Percentiles rank a stretch among this genome's conserved stretches.
Evolutionary conservation across 202 grass and related monocot species (phyloP).

Genomic region (Eragrostis tef): DNA sequence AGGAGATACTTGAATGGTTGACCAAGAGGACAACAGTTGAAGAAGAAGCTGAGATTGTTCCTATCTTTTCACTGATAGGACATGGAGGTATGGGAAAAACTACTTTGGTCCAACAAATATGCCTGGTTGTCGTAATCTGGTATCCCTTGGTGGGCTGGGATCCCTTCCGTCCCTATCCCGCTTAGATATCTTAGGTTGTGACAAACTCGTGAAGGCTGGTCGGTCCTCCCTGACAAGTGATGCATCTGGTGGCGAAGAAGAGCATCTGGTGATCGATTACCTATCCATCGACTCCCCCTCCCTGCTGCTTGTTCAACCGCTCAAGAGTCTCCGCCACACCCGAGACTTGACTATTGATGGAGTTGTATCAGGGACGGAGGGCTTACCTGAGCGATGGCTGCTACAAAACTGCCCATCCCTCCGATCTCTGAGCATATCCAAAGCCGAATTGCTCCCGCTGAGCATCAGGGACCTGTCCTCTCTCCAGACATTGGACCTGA

Average conservation of each 20-base stretch:
- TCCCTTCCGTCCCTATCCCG: neutral
- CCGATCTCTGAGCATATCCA: neutral
- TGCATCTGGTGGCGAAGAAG: neutral
- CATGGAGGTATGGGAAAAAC: constrained; percentile 62
- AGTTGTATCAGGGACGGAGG: neutral
- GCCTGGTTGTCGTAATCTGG: too few relatives aligned
- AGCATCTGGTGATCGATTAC: accelerated
- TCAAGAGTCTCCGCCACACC: constrained; percentile 36
- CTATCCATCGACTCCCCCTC: neutral
- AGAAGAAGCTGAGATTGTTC: constrained; percentile 9
- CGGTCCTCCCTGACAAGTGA: neutral
- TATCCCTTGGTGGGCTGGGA: neutral
- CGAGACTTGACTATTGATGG: neutral
- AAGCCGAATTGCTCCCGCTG: neutral
- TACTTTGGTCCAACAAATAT: constrained; percentile 43
- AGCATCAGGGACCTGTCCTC: neutral
- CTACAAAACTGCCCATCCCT: neutral
- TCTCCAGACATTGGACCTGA: accelerated
- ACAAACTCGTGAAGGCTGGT: neutral
- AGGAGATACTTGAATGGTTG: constrained; percentile 47
- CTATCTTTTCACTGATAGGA: constrained; percentile 45
- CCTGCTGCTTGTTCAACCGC: constrained; percentile 35
- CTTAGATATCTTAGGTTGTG: neutral
- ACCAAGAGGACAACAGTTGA: neutral
- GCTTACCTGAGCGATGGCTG: constrained; percentile 42